Base-by-base conservation (phyloP, 179 eudicot species). In the Corrigiola litoralis region DNA sequence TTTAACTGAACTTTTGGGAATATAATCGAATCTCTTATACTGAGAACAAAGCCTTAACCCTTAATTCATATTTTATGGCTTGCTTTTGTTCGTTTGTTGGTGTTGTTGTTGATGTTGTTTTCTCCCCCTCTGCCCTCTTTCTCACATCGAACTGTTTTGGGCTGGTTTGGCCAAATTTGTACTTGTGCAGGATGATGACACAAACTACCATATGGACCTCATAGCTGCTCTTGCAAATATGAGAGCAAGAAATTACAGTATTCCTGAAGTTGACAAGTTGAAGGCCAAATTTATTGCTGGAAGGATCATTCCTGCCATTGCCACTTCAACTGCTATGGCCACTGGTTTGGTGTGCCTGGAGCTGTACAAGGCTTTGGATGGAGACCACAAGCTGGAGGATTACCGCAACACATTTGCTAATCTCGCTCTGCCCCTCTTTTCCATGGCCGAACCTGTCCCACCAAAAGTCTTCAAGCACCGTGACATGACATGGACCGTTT, bases 201-300 rank as follows among this genome's bases (percentile, higher is more conserved):
- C 76, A 29, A 80, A 80, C 73, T 80, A 73, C 58, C 84, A 80
- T 60, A 80, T 80, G 81, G 84, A 80, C 65, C 59, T 80, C 10
- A 77, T 76, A 73, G 73, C 79, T 8, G 84, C 75, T 13, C 78
- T 80, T 34, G 78, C 84, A 31, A 80, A 80, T 55, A 80, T 80
- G 84, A 76, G 84, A 62, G 84, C 84, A 21, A 76, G 84, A 51
- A 80, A 80, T 74, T 80, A 80, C 71, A 52, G 76, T 74, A 73
- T 80, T 28, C 79, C 84, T 4, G 84, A 80, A 73, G 84, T 80
- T 0, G 81, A 80, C 68, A 80, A 76, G 58, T 67, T 80, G 62
- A 80, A 76, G 62, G 84, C 84, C 53, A 77, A 80, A 63, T 67
- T 80, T 18, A 80, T 80, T 29, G 84, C 79, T 32, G 84, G 84